Conservation (phyloP, 768 basidiomycete species). For the Phanerodontia chrysosporium region DNA sequence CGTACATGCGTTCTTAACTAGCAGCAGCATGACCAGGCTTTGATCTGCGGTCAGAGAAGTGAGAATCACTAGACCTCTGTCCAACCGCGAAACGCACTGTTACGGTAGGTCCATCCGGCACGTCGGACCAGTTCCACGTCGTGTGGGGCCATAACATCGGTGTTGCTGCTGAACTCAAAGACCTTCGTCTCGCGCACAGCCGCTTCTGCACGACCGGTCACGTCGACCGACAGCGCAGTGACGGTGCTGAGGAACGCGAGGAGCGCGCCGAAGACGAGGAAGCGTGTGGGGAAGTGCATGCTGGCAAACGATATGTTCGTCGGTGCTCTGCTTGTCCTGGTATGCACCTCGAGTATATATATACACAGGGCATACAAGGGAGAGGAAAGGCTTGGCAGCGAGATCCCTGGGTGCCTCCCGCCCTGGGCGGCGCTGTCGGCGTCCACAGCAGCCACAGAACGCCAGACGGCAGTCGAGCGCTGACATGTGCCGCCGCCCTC, state of each 20-base stretch:
- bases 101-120: not conserved
- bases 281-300: not conserved
- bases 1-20: not conserved
- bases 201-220: too few species aligned
- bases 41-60: not conserved
- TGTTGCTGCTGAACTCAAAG: not conserved
- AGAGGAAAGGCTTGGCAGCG: too few species aligned
- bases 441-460: too few species aligned
- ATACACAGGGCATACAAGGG: too few species aligned
- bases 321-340: too few species aligned
- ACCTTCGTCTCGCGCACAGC: not conserved
- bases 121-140: slow-evolving; percentile 3
- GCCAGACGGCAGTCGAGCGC: too few species aligned
- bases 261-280: not conserved
- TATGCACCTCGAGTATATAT: too few species aligned
- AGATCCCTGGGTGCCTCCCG: too few species aligned
- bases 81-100: not conserved
- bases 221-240: not conserved
- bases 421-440: too few species aligned
- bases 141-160: not conserved
- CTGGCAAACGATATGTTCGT: too few species aligned
- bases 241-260: not conserved
- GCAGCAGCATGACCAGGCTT: not conserved
- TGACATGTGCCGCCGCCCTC: too few species aligned
- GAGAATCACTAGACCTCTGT: not conserved